Base-by-base conservation (phyloP, 768 basidiomycete genomes). In the Xerocomellus chrysenteron region DNA sequence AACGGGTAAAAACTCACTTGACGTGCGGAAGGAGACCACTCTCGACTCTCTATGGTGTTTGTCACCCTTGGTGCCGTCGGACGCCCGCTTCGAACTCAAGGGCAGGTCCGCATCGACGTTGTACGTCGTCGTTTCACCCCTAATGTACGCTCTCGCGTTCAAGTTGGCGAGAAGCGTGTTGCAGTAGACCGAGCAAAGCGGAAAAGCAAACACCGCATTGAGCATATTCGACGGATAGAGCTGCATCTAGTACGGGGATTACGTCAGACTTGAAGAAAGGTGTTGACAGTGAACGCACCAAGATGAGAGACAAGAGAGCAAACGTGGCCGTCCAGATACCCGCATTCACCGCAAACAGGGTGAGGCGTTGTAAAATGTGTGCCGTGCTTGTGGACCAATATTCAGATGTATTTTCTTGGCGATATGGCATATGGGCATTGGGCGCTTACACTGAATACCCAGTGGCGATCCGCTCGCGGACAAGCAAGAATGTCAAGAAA, bases 261-360 rank as follows among this genome's bases (percentile, higher is more conserved):
- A 13, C 21, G 33, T 47, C 19, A 40, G 6, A 10, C 4, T 19
- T 16, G 10, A 36, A 30, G 13, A 13, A 32, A 32, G 32, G 32
- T 16, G 4, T 10, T 9, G 42, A 14, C 17, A 28, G 28, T 28
- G 6, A 28, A 28, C 37, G 42, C 58, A 60, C 86, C 78, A 13
- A 80, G 79, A 55, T 81, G 9, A 47, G 0, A 2, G 46, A 69
- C 4, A 79, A 77, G 66, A 84, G 82, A 6, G 76, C 70, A 32
- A 32, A 32, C 11, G 32, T 32, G 11, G 32, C 32, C 32, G 32
- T 32, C 32, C 32, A 32, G 32, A 32, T 32, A 11, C 32, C 32
- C 32, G 32, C 32, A 32, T 32, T 32, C 10, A 32, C 32, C 32
- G 32, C 32, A 11, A 32, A 32, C 32, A 32, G 3, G 4, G 32